Percentiles rank a stretch among this genome's conserved stretches.
Conservation (phyloP, 345 rosid genomes). For the Eucalyptus albens region DNA sequence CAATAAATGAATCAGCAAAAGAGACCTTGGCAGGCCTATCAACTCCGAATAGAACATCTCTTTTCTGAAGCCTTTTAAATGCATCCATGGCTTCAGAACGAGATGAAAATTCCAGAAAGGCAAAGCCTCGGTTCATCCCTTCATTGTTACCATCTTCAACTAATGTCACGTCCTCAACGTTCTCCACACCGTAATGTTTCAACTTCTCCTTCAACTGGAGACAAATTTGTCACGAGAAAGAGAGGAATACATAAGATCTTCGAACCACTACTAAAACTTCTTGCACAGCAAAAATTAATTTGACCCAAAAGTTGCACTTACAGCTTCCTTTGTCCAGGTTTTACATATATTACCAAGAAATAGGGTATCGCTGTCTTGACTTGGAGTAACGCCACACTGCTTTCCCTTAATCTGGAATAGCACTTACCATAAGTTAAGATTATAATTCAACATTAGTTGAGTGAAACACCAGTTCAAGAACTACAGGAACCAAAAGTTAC, state of each 20-base stretch:
- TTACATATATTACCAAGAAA: slow-evolving; percentile 94
- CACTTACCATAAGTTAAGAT: slow-evolving; percentile 15
- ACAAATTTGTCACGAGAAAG: slow-evolving; percentile 9
- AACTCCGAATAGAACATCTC: slow-evolving; percentile 89
- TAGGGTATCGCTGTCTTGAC: slow-evolving; percentile 96
- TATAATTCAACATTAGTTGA: slow-evolving; percentile 9
- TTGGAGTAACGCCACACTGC: slow-evolving; percentile 91
- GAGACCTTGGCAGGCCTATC: slow-evolving; percentile 97
- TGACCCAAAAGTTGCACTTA: slow-evolving; percentile 39
- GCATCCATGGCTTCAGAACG: slow-evolving; percentile 95
- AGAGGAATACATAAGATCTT: not conserved
- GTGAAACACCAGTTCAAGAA: slow-evolving; percentile 2
- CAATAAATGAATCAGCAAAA: slow-evolving; percentile 94
- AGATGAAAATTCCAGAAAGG: slow-evolving; percentile 87
- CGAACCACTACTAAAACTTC: not conserved
- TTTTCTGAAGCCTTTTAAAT: slow-evolving; percentile 81
- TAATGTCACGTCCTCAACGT: slow-evolving; percentile 79
- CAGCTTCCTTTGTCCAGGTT: slow-evolving; percentile 90
- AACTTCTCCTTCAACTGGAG: slow-evolving; percentile 92
- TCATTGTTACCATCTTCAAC: slow-evolving; percentile 84
- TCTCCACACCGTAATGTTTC: slow-evolving; percentile 88
- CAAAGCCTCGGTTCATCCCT: slow-evolving; percentile 97
- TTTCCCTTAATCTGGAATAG: slow-evolving; percentile 91
- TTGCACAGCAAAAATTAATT: not conserved
- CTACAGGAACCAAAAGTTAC: slow-evolving; percentile 36